A percentile compares a stretch with the other conserved stretches of the same genome.
Evolutionary conservation across 2,329 filamentous ascomycete genomes (phyloP).

Genomic region (Botrytis cinerea): DNA sequence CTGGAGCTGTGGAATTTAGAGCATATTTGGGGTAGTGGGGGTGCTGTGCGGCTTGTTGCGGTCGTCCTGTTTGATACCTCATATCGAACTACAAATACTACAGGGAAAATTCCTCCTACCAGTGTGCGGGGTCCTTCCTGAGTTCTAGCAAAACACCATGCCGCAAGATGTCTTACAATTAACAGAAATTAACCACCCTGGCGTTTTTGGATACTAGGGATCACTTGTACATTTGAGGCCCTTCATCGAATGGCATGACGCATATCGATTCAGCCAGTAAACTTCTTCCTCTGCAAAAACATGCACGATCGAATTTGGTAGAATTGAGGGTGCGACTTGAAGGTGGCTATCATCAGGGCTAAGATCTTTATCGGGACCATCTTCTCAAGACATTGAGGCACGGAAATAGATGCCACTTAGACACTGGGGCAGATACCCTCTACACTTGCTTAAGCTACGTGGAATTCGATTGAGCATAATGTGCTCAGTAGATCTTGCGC

Average conservation of each 20-base stretch:
- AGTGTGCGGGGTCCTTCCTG: conserved; percentile 33
- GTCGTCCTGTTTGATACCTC: conserved; percentile 31
- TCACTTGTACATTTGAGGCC: conserved; percentile 29
- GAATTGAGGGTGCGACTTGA: conserved; percentile 29
- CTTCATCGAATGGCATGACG: conserved; percentile 31
- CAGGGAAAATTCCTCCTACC: conserved; percentile 6
- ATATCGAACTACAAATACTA: conserved; percentile 27
- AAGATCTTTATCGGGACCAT: conserved; percentile 26
- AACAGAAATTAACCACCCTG: conserved; percentile 21
- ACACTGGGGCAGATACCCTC: conserved; percentile 29
- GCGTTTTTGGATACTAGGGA: conserved; percentile 34
- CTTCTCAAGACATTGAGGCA: conserved; percentile 28
- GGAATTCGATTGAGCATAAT: conserved; percentile 18
- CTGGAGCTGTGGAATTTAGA: neutral
- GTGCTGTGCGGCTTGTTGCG: conserved; percentile 33
- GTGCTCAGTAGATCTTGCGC: conserved; percentile 8
- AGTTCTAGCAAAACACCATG: conserved; percentile 28
- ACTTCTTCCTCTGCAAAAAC: conserved; percentile 30
- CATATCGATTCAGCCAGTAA: conserved; percentile 37
- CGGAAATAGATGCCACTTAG: conserved; percentile 33
- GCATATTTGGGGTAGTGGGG: neutral
- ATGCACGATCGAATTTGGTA: conserved; percentile 32
- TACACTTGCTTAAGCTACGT: conserved; percentile 22
- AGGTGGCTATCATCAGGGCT: conserved; percentile 36
- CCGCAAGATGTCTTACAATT: conserved; percentile 20